Percentiles rank a stretch among this genome's conserved stretches.
phyloP scores from a whole-genome alignment of 345 rosid genomes.

The Murraya koenigii region DNA sequence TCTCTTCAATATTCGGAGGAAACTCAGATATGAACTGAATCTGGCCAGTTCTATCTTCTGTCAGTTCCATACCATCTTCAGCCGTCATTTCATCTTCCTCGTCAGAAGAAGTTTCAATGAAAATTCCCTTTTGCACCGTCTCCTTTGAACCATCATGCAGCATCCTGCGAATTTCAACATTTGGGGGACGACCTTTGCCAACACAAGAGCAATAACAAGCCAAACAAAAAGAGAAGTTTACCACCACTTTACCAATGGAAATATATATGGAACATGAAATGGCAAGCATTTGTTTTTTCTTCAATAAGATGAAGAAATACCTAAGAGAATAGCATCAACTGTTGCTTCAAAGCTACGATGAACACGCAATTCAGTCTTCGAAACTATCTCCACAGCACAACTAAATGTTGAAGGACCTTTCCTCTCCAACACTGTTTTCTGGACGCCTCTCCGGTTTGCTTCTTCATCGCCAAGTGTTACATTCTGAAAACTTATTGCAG shows the following conservation, averaged over 20 bases:
- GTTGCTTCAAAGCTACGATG: constrained; percentile 90
- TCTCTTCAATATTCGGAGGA: constrained; percentile 27
- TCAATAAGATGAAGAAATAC: constrained; percentile 26
- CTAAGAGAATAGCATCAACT: constrained; percentile 80
- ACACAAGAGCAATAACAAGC: constrained; percentile 19
- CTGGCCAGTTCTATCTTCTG: constrained; percentile 24
- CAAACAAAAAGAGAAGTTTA: background rate
- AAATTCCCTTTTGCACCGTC: constrained; percentile 27
- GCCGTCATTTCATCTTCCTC: constrained; percentile 30
- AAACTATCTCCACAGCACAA: constrained; percentile 77
- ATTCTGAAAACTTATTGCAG: constrained; percentile 41
- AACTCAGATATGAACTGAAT: constrained; percentile 32
- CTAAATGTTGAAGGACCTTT: constrained; percentile 82
- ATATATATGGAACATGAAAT: background rate
- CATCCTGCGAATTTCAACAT: constrained; percentile 63
- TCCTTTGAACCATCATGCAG: constrained; percentile 38
- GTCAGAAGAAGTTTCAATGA: constrained; percentile 14
- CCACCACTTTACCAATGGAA: background rate
- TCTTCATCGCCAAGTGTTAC: constrained; percentile 92
- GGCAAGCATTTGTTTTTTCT: background rate
- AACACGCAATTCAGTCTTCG: constrained; percentile 81
- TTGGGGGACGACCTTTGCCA: constrained; percentile 58
- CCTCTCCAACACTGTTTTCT: constrained; percentile 84
- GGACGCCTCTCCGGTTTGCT: constrained; percentile 81
- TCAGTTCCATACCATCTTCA: constrained; percentile 29